Evolutionary conservation across 2,329 filamentous ascomycete genomes (phyloP), one percentile per base, ranked within the genome.

Genomic region (Colletotrichum agaves): DNA sequence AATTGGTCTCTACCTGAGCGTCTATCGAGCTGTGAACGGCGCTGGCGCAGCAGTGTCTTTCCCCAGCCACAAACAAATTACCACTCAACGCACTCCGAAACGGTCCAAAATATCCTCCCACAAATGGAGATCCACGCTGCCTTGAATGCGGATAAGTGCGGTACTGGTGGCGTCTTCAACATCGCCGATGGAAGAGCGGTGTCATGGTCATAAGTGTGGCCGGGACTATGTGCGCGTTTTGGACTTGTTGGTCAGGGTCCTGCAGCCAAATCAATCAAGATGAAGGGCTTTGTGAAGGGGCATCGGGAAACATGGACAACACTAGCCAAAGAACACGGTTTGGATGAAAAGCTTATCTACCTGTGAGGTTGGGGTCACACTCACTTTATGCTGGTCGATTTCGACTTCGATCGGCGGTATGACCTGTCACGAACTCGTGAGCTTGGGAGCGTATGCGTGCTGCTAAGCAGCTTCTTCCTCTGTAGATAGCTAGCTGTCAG

Each of bases 321-420:
- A 3, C 15, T 71, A 21, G 70, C 69, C 2, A 21, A 37, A 21
- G 31, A 57, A 10, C 55, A 71, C 56, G 66, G 61, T 1, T 47
- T 72, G 2, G 27, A 67, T 5, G 47, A 58, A 53, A 33, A 61
- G 11, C 44, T 57, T 2, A 41, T 70, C 2, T 43, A 62, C 3
- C 41, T 23, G 13, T 56, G 62, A 12, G 46, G 58, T 1, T 69
- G 70, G 71, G 13, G 33, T 1, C 52, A 55, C 6, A 11, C 55
- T 3, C 63, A 69, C 8, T 65, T 70, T 13, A 72, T 72, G 69
- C 3, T 71, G 15, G 67, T 69, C 2, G 21, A 72, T 6, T 71
- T 62, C 19, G 70, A 71, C 46, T 72, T 72, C 63, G 67, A 72
- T n/a, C 49, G 71, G 12, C 56, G 71, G 46, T 69, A 67, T n/a